Conservation (phyloP, 1,284 basidiomycete species). For the Tremellales sp. region DNA sequence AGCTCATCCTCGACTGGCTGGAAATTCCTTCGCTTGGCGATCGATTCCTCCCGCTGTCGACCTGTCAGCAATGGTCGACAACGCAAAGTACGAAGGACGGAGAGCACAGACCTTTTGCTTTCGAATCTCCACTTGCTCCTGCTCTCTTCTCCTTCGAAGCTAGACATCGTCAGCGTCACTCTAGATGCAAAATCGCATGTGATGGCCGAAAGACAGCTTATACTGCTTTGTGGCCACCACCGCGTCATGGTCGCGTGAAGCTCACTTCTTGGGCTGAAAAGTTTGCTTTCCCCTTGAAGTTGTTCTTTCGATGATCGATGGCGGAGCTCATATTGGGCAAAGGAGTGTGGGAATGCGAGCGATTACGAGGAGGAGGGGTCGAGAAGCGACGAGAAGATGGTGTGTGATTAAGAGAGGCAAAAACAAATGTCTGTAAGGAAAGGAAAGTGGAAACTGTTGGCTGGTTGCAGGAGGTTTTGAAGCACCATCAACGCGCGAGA, state of each 20-base stretch:
- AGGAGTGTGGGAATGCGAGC: conserved; percentile 28
- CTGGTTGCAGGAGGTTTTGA: no score
- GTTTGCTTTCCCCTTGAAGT: conserved; percentile 50
- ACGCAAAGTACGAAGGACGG: neutral
- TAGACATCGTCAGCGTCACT: conserved; percentile 14
- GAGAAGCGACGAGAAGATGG: no score
- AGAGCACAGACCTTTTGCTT: conserved; percentile 64
- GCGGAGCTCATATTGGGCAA: conserved; percentile 13
- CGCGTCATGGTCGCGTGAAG: conserved; percentile 2
- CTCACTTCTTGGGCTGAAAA: conserved; percentile 49
- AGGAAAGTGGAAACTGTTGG: no score
- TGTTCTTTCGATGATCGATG: conserved; percentile 46
- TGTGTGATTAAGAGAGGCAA: no score
- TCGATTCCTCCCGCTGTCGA: conserved; percentile 88
- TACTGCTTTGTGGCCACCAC: conserved; percentile 12
- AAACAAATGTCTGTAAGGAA: no score
- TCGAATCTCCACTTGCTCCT: conserved; percentile 95
- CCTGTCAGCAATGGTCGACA: neutral
- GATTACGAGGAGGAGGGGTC: neutral
- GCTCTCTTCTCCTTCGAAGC: conserved; percentile 88
- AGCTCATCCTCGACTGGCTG: conserved; percentile 59
- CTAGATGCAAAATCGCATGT: neutral
- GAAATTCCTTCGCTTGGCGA: conserved; percentile 92
- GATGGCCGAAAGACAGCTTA: neutral
- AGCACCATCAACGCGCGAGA: no score